These are phyloP conservation scores for Basipetospora chlamydospora DNA, from an alignment of 2,329 filamentous ascomycete genomes.

Conservation along the genomic window DNA sequence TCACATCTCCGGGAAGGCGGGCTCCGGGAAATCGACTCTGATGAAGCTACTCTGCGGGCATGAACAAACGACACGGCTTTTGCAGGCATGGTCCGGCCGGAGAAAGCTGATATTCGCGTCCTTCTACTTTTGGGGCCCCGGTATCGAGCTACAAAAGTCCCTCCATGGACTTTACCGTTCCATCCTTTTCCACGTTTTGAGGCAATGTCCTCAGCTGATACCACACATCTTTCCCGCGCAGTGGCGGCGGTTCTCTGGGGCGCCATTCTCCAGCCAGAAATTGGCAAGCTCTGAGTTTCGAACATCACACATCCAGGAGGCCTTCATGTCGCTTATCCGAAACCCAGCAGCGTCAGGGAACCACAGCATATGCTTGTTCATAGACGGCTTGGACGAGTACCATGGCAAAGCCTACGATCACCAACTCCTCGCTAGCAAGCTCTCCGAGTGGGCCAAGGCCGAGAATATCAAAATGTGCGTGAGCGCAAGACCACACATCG, in stretches of 20 bases:
- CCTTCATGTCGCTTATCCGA: background rate
- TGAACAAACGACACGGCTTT: background rate
- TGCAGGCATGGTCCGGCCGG: background rate
- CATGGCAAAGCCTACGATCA: no score
- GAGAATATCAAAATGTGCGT: no score
- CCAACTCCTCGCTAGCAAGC: no score
- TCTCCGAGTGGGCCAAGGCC: no score
- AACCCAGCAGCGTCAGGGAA: no score
- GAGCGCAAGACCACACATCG: no score
- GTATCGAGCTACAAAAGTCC: slow-evolving; percentile 4
- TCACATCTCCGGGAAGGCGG: slow-evolving; percentile 7
- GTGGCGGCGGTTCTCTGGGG: background rate
- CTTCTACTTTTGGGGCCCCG: slow-evolving; percentile 8
- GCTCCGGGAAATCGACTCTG: slow-evolving; percentile 7
- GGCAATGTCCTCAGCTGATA: background rate
- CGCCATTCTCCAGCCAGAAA: background rate
- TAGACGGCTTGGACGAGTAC: no score
- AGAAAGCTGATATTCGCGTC: slow-evolving; percentile 1
- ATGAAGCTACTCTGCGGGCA: slow-evolving; percentile 5
- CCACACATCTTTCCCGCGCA: background rate
- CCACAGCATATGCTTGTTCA: no score
- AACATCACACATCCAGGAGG: background rate
- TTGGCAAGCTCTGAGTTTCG: background rate
- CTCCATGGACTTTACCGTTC: slow-evolving; percentile 4
- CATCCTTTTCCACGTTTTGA: slow-evolving; percentile 5